phyloP scores from a whole-genome alignment of 371 early-diverging fungal species.

The Mucor sp. region DNA sequence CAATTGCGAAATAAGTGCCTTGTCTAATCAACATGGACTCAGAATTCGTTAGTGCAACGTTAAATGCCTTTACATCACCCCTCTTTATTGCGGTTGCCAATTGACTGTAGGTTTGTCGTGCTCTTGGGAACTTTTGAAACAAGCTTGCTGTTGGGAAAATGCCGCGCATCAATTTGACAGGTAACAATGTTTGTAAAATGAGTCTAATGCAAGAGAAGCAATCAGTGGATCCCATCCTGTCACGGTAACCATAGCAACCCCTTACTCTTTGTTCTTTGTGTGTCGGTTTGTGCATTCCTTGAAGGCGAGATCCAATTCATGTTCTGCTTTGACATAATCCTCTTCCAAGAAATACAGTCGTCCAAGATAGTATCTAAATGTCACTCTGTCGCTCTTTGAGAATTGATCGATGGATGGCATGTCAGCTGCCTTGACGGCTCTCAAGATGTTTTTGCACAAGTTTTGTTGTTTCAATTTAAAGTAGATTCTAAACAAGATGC shows the following conservation, averaged over 20 bases:
- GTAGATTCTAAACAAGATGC: constrained; percentile 83
- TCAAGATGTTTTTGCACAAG: constrained; percentile 80
- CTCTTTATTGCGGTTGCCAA: constrained; percentile 63
- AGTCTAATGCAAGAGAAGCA: constrained; percentile 37
- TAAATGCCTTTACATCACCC: constrained; percentile 77
- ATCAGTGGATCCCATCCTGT: background rate
- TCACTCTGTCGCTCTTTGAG: constrained; percentile 85
- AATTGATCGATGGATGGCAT: constrained; percentile 74
- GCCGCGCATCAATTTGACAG: constrained; percentile 69
- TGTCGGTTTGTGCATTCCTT: constrained; percentile 58
- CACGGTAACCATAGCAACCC: background rate
- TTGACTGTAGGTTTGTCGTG: constrained; percentile 56
- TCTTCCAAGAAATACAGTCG: constrained; percentile 82
- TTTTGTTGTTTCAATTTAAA: constrained; percentile 82
- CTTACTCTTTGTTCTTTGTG: constrained; percentile 62
- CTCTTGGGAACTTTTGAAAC: constrained; percentile 59
- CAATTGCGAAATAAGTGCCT: constrained; percentile 82
- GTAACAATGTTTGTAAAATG: constrained; percentile 78
- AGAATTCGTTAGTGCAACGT: constrained; percentile 50
- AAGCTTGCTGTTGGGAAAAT: constrained; percentile 61
- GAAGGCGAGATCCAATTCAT: constrained; percentile 71
- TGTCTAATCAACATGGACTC: constrained; percentile 61
- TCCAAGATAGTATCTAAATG: constrained; percentile 85
- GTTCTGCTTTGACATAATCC: constrained; percentile 74
- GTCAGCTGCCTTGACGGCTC: constrained; percentile 73